These are phyloP conservation scores for Spencermartinsiella ligniputridi DNA, from an alignment of 1,139 yeast species.

Conservation along the genomic window DNA sequence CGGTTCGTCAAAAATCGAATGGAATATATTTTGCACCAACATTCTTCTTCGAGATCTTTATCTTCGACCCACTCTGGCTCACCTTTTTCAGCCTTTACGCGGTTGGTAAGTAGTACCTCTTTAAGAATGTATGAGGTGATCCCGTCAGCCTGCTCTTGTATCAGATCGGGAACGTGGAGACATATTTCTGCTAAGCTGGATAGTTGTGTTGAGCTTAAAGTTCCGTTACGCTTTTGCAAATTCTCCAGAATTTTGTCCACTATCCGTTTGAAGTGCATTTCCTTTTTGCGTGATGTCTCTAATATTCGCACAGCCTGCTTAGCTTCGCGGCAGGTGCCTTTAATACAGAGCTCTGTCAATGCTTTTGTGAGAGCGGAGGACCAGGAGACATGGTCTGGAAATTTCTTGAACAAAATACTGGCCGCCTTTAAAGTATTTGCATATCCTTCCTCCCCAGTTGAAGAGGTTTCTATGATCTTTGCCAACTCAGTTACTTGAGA, in stretches of 20 bases:
- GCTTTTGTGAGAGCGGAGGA: constrained; percentile 25
- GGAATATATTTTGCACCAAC: constrained; percentile 42
- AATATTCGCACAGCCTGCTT: constrained; percentile 60
- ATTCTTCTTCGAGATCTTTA: constrained; percentile 35
- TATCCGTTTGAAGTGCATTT: constrained; percentile 39
- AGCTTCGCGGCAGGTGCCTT: constrained; percentile 60
- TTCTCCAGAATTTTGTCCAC: constrained; percentile 21
- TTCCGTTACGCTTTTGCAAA: constrained; percentile 22
- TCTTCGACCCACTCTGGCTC: constrained; percentile 22
- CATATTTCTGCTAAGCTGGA: constrained; percentile 61
- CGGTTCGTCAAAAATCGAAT: constrained; percentile 62
- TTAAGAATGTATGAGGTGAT: constrained; percentile 59
- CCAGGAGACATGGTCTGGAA: constrained; percentile 37
- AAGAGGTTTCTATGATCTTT: constrained; percentile 35
- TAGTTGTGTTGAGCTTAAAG: constrained; percentile 50
- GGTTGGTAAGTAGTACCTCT: constrained; percentile 53
- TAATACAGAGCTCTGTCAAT: constrained; percentile 41
- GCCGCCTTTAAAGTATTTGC: constrained; percentile 53
- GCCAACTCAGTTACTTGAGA: constrained; percentile 53
- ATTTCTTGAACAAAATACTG: constrained; percentile 52
- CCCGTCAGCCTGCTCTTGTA: constrained; percentile 54
- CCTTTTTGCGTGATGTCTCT: constrained; percentile 41
- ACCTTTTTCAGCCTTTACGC: constrained; percentile 19
- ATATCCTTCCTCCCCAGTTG: constrained; percentile 31
- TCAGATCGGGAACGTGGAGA: constrained; percentile 44